phyloP scores from a whole-genome alignment of 1,284 basidiomycete species.

The Volvariella volvacea region DNA sequence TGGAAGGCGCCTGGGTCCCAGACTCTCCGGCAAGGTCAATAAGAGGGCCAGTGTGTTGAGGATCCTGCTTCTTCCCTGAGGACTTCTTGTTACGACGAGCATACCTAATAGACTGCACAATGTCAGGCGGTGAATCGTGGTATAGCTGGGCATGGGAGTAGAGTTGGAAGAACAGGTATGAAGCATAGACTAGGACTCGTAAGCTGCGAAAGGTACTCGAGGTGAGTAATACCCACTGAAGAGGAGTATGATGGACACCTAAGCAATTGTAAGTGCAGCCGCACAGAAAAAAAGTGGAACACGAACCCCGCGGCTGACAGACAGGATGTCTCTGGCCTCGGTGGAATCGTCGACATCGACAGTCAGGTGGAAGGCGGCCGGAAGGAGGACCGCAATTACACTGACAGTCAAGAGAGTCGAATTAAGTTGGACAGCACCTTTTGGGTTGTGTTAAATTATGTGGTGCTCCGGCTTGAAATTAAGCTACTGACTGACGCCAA shows the following conservation, averaged over 20 bases:
- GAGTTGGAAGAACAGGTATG: conserved; percentile 81
- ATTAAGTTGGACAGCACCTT: conserved; percentile 76
- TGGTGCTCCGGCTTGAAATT: background rate
- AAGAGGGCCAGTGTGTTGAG: background rate
- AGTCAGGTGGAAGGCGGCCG: conserved; percentile 57
- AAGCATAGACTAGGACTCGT: conserved; percentile 48
- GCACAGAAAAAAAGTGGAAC: background rate
- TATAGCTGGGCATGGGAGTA: conserved; percentile 79
- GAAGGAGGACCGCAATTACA: conserved; percentile 76
- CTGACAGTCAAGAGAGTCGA: conserved; percentile 74
- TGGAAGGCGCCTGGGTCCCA: conserved; percentile 1
- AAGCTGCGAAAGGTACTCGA: conserved; percentile 4
- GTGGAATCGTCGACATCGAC: conserved; percentile 13
- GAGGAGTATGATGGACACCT: conserved; percentile 76
- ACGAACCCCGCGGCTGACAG: conserved; percentile 74
- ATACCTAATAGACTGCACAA: conserved; percentile 36
- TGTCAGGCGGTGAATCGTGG: conserved; percentile 36
- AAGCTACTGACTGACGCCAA: conserved; percentile 49
- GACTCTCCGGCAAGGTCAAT: background rate
- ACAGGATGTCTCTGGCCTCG: conserved; percentile 48
- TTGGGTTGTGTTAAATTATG: no score
- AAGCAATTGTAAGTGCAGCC: conserved; percentile 4
- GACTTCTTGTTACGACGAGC: conserved; percentile 14
- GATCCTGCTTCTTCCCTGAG: conserved; percentile 5
- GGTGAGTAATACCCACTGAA: conserved; percentile 45